A percentile compares a stretch with the other conserved stretches of the same genome.
These are phyloP conservation scores for Debaryomyces robertsiae DNA, from an alignment of 1,139 yeast genomes.

Conservation along the genomic window DNA sequence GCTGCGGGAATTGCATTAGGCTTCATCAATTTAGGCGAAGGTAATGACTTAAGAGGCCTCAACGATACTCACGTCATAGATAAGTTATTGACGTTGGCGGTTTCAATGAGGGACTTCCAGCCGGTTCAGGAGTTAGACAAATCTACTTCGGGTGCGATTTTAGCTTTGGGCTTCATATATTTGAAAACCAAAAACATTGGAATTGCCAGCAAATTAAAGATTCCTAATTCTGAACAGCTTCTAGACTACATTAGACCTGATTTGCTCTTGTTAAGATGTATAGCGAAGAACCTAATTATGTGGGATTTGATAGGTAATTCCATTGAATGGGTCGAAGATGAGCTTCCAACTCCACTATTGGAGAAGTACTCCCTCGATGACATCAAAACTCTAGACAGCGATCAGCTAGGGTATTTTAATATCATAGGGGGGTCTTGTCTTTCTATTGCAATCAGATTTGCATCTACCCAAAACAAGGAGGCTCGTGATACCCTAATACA, in stretches of 20 bases:
- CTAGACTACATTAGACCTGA: conserved; percentile 84
- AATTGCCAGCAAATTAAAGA: conserved; percentile 63
- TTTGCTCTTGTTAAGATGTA: conserved; percentile 64
- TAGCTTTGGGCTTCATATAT: conserved; percentile 76
- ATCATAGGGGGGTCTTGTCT: conserved; percentile 75
- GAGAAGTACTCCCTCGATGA: conserved; percentile 27
- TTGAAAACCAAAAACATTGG: conserved; percentile 63
- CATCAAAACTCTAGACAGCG: conserved; percentile 51
- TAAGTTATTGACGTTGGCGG: conserved; percentile 59
- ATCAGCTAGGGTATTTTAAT: conserved; percentile 64
- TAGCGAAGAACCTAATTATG: conserved; percentile 71
- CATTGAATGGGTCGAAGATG: conserved; percentile 60
- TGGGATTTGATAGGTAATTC: conserved; percentile 68
- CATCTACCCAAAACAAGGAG: conserved; percentile 61
- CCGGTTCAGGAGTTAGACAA: conserved; percentile 66
- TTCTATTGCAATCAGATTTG: conserved; percentile 74
- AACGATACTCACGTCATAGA: conserved; percentile 76
- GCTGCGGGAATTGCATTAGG: conserved; percentile 93
- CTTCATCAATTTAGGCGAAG: conserved; percentile 80
- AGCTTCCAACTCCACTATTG: conserved; percentile 52
- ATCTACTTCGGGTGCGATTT: conserved; percentile 77
- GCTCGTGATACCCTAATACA: conserved; percentile 64
- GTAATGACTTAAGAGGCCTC: conserved; percentile 61
- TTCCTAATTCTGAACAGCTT: conserved; percentile 63
- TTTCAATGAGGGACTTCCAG: conserved; percentile 68